Conservation (phyloP, 148 eudicot species). For the Simmondsia chinensis region DNA sequence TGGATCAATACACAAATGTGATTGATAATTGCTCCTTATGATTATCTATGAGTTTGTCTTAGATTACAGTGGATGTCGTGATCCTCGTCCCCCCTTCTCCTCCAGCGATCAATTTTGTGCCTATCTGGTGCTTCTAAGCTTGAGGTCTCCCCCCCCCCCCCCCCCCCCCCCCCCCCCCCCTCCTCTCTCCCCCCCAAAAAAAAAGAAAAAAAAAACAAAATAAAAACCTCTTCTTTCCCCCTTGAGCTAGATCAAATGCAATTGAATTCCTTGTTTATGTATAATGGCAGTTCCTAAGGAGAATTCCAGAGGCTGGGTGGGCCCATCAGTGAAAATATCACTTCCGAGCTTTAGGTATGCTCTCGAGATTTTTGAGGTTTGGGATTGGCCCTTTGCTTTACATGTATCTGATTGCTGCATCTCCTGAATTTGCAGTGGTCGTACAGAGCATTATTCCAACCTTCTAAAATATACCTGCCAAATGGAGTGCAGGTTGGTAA, state of each 20-base stretch:
- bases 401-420: background rate
- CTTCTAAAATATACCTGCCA: conserved; percentile 83
- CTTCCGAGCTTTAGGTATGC: conserved; percentile 84
- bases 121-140: too few relatives aligned
- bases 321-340: conserved; percentile 62
- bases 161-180: too few relatives aligned
- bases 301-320: conserved; percentile 43
- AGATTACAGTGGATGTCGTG: too few relatives aligned
- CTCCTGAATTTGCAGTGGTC: conserved; percentile 46
- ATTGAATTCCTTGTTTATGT: conserved; percentile 1
- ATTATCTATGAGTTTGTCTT: too few relatives aligned
- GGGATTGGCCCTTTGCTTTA: background rate
- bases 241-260: background rate
- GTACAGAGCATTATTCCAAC: conserved; percentile 49
- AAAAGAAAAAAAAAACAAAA: too few relatives aligned
- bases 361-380: background rate
- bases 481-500: conserved; percentile 67
- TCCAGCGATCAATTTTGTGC: too few relatives aligned
- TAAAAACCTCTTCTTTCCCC: background rate
- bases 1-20: too few relatives aligned
- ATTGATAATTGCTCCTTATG: too few relatives aligned
- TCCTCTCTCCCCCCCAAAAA: background rate
- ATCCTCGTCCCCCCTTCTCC: too few relatives aligned
- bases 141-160: too few relatives aligned
- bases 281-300: conserved; percentile 23